Conservation (phyloP, 495 filamentous ascomycete genomes). For the Filosporella fistucella region DNA sequence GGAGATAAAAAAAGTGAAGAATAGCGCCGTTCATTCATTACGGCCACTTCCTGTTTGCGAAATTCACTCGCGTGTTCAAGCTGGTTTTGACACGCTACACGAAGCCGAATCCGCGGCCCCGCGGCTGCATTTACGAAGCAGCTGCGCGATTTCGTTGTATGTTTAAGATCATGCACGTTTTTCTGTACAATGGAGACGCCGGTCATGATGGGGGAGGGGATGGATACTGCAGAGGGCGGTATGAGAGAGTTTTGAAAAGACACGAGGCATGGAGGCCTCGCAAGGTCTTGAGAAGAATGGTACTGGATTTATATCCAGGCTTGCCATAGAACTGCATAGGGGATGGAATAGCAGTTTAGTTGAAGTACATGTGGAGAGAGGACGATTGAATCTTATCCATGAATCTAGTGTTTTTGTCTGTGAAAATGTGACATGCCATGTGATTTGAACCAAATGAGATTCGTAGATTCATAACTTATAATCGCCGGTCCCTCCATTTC, state of each 20-base stretch:
- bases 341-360: too few species aligned
- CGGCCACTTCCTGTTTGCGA: conserved; percentile 13
- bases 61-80: conserved; percentile 5
- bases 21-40: conserved; percentile 25
- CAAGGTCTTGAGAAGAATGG: conserved; percentile 11
- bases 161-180: conserved; percentile 10
- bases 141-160: conserved; percentile 24
- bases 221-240: conserved; percentile 13
- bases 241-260: conserved; percentile 4
- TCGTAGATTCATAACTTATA: conserved; percentile 14
- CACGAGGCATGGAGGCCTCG: conserved; percentile 14
- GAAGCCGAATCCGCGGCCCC: conserved; percentile 25
- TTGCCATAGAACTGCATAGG: conserved; percentile 14
- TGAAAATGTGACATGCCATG: conserved; percentile 1
- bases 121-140: too few species aligned
- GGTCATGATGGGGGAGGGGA: conserved; percentile 16
- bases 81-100: conserved; percentile 20
- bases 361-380: conserved; percentile 14
- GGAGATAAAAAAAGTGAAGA: conserved; percentile 11
- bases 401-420: too few species aligned
- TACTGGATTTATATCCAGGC: conserved; percentile 10
- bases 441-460: conserved; percentile 6
- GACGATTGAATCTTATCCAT: conserved; percentile 23
- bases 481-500: too few species aligned
- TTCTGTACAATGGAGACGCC: conserved; percentile 8